phyloP scores from a whole-genome alignment of 345 rosid species.

The Syzygium aqueum region DNA sequence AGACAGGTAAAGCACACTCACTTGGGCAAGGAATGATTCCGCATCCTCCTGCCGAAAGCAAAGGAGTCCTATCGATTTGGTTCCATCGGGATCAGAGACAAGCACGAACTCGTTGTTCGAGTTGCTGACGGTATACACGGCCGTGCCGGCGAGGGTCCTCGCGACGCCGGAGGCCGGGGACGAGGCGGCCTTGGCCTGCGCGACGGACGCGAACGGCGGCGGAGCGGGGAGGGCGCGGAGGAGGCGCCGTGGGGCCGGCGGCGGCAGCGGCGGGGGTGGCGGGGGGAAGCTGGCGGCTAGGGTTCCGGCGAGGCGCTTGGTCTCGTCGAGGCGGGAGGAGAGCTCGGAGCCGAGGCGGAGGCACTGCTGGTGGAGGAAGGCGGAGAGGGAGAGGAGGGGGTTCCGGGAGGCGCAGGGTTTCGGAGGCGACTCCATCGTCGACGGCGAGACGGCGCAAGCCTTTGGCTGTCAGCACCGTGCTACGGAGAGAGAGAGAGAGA shows the following conservation, averaged over 20 bases:
- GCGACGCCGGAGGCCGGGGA: slow-evolving; percentile 45
- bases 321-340: slow-evolving; percentile 39
- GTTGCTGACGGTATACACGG: slow-evolving; percentile 85
- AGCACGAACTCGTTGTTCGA: slow-evolving; percentile 89
- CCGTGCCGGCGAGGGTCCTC: slow-evolving; percentile 61
- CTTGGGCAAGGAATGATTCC: slow-evolving; percentile 87
- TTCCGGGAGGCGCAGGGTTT: slow-evolving; percentile 27
- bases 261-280: slow-evolving; percentile 15
- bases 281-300: slow-evolving; percentile 16
- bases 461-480: neutral
- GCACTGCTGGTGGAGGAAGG: slow-evolving; percentile 36
- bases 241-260: neutral
- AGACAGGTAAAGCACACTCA: neutral
- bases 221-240: neutral
- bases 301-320: slow-evolving; percentile 32
- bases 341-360: slow-evolving; percentile 42
- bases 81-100: slow-evolving; percentile 79
- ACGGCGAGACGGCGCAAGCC: neutral
- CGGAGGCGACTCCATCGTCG: slow-evolving; percentile 42
- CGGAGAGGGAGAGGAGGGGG: slow-evolving; percentile 35
- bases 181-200: slow-evolving; percentile 35
- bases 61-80: slow-evolving; percentile 80
- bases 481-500: neutral
- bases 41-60: slow-evolving; percentile 96
- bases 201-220: slow-evolving; percentile 50